phyloP scores from a whole-genome alignment of 129 eudicot genomes.

The Dittrichia graveolens region DNA sequence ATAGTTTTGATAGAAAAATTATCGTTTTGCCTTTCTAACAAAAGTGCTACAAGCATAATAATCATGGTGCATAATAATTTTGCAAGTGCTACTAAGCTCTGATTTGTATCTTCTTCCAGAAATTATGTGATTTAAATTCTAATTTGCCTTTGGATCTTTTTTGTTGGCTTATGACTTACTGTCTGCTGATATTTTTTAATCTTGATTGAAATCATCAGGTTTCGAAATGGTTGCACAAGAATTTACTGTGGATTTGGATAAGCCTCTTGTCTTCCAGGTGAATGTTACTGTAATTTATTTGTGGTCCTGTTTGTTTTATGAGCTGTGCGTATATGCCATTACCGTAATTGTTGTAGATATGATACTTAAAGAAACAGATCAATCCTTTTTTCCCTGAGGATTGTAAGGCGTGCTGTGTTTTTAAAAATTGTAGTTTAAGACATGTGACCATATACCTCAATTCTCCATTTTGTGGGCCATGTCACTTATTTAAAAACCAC shows the following conservation, averaged over 20 bases:
- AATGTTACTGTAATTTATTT: neutral
- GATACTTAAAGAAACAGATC: neutral
- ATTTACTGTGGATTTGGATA: conserved; percentile 77
- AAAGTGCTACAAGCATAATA: neutral
- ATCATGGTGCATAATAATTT: neutral
- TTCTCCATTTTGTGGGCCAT: neutral
- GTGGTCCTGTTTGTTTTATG: neutral
- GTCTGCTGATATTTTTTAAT: neutral
- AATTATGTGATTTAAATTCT: neutral
- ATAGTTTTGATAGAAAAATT: neutral
- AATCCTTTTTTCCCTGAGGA: neutral
- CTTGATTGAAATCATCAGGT: conserved; percentile 30
- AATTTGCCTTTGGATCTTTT: neutral
- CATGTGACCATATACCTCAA: conserved; percentile 14
- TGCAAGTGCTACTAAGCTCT: neutral
- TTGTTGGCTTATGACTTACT: neutral
- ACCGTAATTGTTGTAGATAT: neutral
- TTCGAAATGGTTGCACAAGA: conserved; percentile 77
- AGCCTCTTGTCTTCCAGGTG: conserved; percentile 97
- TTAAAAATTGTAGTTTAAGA: neutral
- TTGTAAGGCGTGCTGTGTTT: neutral
- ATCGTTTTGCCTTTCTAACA: neutral
- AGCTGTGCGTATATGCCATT: neutral
- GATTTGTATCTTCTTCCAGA: neutral
- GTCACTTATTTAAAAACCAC: neutral